Conservation (phyloP, 306 rosid genomes). For the Gynostemma pentaphyllum region DNA sequence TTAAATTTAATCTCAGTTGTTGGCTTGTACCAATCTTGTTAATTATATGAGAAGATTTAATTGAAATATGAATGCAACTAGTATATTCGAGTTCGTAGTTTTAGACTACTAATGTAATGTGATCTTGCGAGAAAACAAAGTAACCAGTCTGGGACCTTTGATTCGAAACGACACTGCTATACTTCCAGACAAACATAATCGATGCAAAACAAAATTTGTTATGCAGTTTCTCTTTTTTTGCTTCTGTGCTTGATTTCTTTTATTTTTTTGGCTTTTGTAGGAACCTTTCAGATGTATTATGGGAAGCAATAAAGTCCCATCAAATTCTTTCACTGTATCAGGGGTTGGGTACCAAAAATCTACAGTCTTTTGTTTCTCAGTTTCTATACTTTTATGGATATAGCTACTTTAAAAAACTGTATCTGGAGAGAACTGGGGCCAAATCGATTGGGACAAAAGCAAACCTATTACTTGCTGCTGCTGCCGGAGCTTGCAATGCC, state of each 20-base stretch:
- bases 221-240: neutral
- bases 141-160: neutral
- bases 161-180: neutral
- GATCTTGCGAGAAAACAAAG: neutral
- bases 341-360: conserved; percentile 88
- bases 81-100: neutral
- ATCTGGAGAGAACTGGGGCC: conserved; percentile 59
- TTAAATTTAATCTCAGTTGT: neutral
- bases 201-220: neutral
- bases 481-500: conserved; percentile 98
- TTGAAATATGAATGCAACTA: neutral
- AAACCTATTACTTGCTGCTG: conserved; percentile 83
- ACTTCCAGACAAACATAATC: neutral
- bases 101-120: neutral
- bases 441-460: conserved; percentile 73
- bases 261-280: conserved; percentile 36
- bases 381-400: conserved; percentile 92
- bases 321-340: conserved; percentile 87
- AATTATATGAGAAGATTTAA: neutral
- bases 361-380: conserved; percentile 87
- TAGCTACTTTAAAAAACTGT: conserved; percentile 86
- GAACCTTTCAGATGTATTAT: conserved; percentile 78
- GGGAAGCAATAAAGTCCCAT: conserved; percentile 67
- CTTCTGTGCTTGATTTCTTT: conserved; percentile 7
- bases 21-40: neutral